These are phyloP conservation scores for Carex myosuroides DNA, from an alignment of 176 grass and related monocot genomes.

Conservation along the genomic window DNA sequence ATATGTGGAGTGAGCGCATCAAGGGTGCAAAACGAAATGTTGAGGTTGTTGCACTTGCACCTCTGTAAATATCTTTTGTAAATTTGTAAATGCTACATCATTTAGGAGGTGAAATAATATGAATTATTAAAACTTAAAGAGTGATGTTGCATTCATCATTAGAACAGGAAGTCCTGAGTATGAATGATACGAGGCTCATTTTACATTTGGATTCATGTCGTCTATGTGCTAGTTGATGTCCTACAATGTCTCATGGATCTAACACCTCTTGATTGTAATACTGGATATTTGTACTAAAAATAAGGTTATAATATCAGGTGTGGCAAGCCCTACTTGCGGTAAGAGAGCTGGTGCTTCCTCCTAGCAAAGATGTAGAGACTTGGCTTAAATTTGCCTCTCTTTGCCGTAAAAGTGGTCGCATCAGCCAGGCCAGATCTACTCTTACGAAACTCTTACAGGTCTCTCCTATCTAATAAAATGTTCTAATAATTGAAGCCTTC, in stretches of 20 bases:
- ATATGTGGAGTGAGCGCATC: constrained; percentile 99
- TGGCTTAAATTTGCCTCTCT: constrained; percentile 98
- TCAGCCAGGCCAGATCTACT: constrained; percentile 93
- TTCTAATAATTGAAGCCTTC: neutral
- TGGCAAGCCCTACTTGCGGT: constrained; percentile 92
- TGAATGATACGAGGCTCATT: neutral
- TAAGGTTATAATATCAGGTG: constrained; percentile 43
- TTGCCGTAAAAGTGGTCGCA: constrained; percentile 93
- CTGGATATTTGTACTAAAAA: neutral
- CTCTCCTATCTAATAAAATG: neutral
- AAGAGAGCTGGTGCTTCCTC: constrained; percentile 96
- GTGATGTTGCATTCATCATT: neutral
- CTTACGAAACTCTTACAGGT: constrained; percentile 96
- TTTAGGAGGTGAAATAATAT: constrained; percentile 5
- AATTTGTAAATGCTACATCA: neutral
- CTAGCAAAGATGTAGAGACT: constrained; percentile 88
- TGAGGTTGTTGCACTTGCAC: constrained; percentile 56
- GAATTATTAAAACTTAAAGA: neutral
- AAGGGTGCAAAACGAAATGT: constrained; percentile 93
- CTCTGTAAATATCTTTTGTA: neutral
- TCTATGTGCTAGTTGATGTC: neutral
- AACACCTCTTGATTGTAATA: neutral
- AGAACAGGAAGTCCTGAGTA: neutral
- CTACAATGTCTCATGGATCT: neutral
- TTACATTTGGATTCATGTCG: neutral